Evolutionary conservation across 805 yeast genomes (phyloP), one percentile per base, ranked within the genome.

Genomic region (Pichia californica): DNA sequence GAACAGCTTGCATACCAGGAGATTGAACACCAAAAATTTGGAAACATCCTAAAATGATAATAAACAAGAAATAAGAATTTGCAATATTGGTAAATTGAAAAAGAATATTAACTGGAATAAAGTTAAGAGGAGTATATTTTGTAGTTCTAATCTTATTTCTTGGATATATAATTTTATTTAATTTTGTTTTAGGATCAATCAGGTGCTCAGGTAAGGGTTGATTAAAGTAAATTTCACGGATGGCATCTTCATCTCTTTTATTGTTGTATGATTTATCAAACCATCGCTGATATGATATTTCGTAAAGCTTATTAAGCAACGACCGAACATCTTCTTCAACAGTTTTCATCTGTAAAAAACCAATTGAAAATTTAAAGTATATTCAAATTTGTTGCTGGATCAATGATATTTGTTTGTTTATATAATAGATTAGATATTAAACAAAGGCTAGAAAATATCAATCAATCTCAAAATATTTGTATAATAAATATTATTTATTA

Each of bases 1-100:
- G 94, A 28, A 83, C 89, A 3, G 88, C 85, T 18, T 84, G 82
- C 55, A 84, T 66, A 2, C 79, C 91, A 1, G 93, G 88, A 46
- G 69, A 70, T 27, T 76, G 70, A 18, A 82, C 88, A 37, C 94
- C 94, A 58, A 84, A 84, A 36, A 84, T 76, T 48, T 77, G 69
- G 60, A 81, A 80, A 26, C 73, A 75, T 36, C 83, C 82, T 49
- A 78, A 59, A 27, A 78, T 75, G 45, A 74, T 72, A 53, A 77
- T 63, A 16, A 75, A 51, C 51, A 78, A 63, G 66, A 78, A 78
- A 56, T 78, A 78, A n/a, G 66, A 52, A 57, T 78, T 78, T 41
- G 84, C 84, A 46, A 77, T 71, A 52, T 79, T 79, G 16, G 69
- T 67, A 55, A 78, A 79, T 55, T 79, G 83, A 43, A 67, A 66